phyloP scores from a whole-genome alignment of 129 eudicot species.

The Lactuca saligna region DNA sequence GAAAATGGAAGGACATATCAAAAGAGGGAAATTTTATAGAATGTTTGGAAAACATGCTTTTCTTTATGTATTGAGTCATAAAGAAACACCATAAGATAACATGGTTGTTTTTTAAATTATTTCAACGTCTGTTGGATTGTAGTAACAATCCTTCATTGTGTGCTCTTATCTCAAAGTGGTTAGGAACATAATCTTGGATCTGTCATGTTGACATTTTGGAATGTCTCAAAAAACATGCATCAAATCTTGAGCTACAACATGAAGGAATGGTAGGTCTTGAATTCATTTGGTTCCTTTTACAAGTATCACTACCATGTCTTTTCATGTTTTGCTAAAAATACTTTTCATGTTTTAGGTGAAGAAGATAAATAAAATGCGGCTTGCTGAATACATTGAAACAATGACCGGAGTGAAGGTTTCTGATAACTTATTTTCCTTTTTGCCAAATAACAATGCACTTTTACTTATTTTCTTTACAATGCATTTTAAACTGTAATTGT shows the following conservation, averaged over 20 bases:
- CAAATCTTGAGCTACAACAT: slow-evolving; percentile 45
- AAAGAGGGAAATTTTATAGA: too few species aligned
- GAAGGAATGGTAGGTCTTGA: slow-evolving; percentile 39
- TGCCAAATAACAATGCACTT: background rate
- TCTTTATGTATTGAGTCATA: too few species aligned
- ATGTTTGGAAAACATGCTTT: too few species aligned
- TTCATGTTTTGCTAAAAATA: background rate
- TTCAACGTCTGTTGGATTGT: slow-evolving; percentile 44
- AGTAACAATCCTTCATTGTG: slow-evolving; percentile 55
- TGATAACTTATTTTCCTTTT: background rate
- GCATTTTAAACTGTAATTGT: slow-evolving; percentile 11
- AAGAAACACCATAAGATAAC: too few species aligned
- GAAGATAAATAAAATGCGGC: slow-evolving; percentile 53
- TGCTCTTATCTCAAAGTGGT: slow-evolving; percentile 52
- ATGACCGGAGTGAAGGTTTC: slow-evolving; percentile 54
- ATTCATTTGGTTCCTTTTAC: too few species aligned
- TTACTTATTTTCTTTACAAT: background rate
- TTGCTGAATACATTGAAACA: slow-evolving; percentile 57
- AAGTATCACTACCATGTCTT: background rate
- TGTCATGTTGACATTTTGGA: slow-evolving; percentile 43
- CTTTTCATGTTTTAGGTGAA: slow-evolving; percentile 40
- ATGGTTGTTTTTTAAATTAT: slow-evolving; percentile 5
- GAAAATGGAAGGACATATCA: too few species aligned
- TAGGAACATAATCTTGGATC: slow-evolving; percentile 56
- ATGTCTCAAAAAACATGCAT: slow-evolving; percentile 41